Evolutionary conservation across 768 basidiomycete species (phyloP).

Genomic region (Boletus sp.): DNA sequence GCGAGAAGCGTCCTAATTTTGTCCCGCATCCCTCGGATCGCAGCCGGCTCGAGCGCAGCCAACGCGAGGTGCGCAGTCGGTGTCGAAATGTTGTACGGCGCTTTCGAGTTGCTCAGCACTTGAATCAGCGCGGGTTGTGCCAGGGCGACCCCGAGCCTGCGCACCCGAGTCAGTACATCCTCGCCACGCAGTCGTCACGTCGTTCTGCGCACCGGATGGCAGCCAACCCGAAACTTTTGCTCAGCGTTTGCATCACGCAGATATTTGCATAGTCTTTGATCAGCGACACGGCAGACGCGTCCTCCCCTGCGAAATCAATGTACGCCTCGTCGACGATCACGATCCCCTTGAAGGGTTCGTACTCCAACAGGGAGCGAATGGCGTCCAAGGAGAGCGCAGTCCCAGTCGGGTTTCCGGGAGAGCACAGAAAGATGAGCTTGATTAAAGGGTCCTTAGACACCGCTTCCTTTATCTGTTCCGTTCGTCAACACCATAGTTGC

Average conservation of each 20-base stretch:
- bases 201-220: constrained; percentile 73
- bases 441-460: constrained; percentile 71
- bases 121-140: constrained; percentile 90
- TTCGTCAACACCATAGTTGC: background rate
- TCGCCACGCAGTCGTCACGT: background rate
- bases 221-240: constrained; percentile 94
- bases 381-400: constrained; percentile 75
- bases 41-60: constrained; percentile 68
- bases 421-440: constrained; percentile 93
- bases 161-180: background rate
- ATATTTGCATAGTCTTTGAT: constrained; percentile 83
- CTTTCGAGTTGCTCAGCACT: constrained; percentile 91
- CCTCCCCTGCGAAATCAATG: constrained; percentile 80
- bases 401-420: constrained; percentile 96
- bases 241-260: constrained; percentile 94
- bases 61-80: constrained; percentile 84
- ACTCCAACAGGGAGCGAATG: constrained; percentile 70
- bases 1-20: constrained; percentile 59
- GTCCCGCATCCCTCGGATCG: constrained; percentile 59
- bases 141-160: constrained; percentile 83
- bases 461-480: constrained; percentile 63
- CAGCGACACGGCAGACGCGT: constrained; percentile 63
- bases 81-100: constrained; percentile 94
- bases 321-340: constrained; percentile 97
- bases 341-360: constrained; percentile 83